Conservation (phyloP, 768 basidiomycete genomes). For the Trichaptum fuscoviolaceum region DNA sequence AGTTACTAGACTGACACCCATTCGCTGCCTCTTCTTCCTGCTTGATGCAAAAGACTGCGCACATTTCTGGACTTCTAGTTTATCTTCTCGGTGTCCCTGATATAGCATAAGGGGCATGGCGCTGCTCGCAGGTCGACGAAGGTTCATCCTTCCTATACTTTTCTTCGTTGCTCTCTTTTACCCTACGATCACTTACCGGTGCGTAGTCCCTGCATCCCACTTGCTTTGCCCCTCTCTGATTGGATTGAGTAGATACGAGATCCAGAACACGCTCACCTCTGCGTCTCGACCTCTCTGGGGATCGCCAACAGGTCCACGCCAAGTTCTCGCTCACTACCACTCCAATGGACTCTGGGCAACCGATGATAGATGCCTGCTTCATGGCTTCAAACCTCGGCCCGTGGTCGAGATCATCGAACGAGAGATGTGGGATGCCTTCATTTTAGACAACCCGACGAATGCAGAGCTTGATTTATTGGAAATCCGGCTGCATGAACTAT, state of each 20-base stretch:
- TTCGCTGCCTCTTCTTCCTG: not conserved
- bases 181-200: conserved; percentile 2
- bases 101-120: not conserved
- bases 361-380: conserved; percentile 41
- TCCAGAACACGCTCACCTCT: conserved; percentile 48
- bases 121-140: conserved; percentile 3
- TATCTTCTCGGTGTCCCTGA: not conserved
- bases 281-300: conserved; percentile 61
- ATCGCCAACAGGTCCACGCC: conserved; percentile 38
- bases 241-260: conserved; percentile 35
- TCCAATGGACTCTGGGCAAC: conserved; percentile 46
- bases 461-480: conserved; percentile 48
- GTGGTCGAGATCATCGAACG: conserved; percentile 6
- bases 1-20: not conserved
- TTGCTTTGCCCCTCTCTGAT: not conserved
- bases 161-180: conserved; percentile 3
- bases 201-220: not conserved
- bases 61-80: not conserved
- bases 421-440: conserved; percentile 1
- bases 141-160: conserved; percentile 2
- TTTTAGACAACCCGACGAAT: not conserved
- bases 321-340: conserved; percentile 50
- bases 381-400: conserved; percentile 45
- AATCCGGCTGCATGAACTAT: conserved; percentile 57
- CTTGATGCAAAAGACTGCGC: not conserved